These are phyloP conservation scores for Elasticomyces elasticus DNA, from an alignment of 495 filamentous ascomycete species.

Conservation along the genomic window DNA sequence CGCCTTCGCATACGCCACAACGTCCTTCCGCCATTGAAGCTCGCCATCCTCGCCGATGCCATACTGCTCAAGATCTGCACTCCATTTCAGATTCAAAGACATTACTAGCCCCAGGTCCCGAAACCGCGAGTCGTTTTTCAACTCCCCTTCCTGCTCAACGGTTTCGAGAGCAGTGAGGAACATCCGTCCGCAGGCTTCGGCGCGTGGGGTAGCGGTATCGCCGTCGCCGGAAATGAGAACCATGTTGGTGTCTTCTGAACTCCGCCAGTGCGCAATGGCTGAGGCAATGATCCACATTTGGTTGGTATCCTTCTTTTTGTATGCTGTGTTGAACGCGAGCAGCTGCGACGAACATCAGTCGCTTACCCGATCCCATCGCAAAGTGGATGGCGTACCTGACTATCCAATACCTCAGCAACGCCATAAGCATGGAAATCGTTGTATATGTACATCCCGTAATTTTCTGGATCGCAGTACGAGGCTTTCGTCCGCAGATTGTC, in stretches of 20 bases:
- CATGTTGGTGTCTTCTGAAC: neutral
- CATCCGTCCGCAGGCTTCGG: neutral
- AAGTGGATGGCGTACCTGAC: neutral
- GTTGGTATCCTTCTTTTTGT: neutral
- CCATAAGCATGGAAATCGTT: neutral
- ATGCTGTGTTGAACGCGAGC: neutral
- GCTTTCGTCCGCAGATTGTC: neutral
- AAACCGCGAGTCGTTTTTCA: neutral
- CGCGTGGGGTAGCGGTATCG: neutral
- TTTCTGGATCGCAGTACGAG: neutral
- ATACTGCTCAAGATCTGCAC: neutral
- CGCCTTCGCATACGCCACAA: neutral
- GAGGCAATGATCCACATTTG: neutral
- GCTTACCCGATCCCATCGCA: too few species aligned
- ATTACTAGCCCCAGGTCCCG: neutral
- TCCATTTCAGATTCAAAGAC: neutral
- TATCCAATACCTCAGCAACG: neutral
- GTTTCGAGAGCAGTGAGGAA: neutral
- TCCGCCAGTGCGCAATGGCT: neutral
- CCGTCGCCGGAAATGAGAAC: neutral
- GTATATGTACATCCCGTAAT: neutral
- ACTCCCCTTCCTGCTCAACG: neutral
- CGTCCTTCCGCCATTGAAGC: neutral
- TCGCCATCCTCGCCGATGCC: neutral
- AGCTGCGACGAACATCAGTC: neutral